phyloP scores from a whole-genome alignment of 768 basidiomycete genomes.

The Hygrocybe coccinea region DNA sequence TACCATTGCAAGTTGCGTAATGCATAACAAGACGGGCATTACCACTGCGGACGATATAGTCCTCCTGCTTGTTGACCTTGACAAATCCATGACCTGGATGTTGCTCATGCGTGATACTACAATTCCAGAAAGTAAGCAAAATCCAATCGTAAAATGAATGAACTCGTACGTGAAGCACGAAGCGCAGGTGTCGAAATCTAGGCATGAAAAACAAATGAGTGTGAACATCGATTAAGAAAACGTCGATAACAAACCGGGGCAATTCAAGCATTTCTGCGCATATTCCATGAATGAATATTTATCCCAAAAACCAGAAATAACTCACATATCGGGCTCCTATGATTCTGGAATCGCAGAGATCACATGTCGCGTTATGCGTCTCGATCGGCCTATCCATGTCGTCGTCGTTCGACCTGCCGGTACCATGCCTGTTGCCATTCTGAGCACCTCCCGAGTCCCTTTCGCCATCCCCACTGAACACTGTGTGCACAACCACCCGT shows the following conservation, averaged over 20 bases:
- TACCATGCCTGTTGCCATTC: background rate
- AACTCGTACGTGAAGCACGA: constrained; percentile 61
- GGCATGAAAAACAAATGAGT: background rate
- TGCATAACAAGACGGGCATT: constrained; percentile 31
- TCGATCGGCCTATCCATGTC: constrained; percentile 19
- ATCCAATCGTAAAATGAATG: background rate
- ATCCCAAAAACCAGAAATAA: constrained; percentile 1
- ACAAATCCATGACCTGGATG: constrained; percentile 77
- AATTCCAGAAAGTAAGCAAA: background rate
- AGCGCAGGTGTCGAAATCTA: constrained; percentile 71
- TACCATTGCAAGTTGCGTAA: constrained; percentile 58
- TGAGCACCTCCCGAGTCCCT: constrained; percentile 11
- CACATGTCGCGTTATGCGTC: constrained; percentile 65
- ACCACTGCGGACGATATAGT: constrained; percentile 49
- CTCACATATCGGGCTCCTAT: constrained; percentile 69
- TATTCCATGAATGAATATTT: constrained; percentile 1
- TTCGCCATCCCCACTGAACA: constrained; percentile 41
- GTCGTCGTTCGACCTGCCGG: background rate
- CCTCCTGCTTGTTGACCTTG: constrained; percentile 47
- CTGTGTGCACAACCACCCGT: constrained; percentile 59
- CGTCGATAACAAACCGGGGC: constrained; percentile 39
- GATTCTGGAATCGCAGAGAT: constrained; percentile 72
- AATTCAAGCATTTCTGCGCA: constrained; percentile 66
- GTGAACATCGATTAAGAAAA: background rate
- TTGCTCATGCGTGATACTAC: constrained; percentile 61